Evolutionary conservation across 2,329 filamentous ascomycete genomes (phyloP).

Genomic region (Coniochaeta hoffmannii): DNA sequence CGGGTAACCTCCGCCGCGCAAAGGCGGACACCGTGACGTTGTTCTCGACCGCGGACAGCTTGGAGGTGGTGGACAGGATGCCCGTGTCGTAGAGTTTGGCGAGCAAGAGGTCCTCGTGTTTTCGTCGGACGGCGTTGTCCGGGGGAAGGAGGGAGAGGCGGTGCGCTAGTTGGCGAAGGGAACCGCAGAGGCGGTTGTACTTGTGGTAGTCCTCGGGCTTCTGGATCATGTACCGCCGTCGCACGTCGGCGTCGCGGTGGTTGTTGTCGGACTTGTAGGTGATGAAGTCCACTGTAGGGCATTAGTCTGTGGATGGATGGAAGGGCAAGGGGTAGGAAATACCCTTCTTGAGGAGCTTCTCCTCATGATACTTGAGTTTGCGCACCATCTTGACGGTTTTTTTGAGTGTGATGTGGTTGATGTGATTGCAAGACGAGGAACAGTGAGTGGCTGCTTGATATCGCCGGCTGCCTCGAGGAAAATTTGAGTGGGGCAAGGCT

Average conservation of each 20-base stretch:
- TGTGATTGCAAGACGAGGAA: not conserved
- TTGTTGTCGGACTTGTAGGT: conserved; percentile 84
- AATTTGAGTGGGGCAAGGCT: not conserved
- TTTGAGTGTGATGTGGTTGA: not conserved
- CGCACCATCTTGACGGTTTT: conserved; percentile 64
- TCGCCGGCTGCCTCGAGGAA: not conserved
- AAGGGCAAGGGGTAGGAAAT: not conserved
- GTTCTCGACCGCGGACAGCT: conserved; percentile 79
- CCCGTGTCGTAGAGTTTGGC: conserved; percentile 94
- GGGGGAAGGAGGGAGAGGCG: conserved; percentile 76
- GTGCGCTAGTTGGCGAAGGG: conserved; percentile 85
- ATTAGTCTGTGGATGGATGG: conserved; percentile 24
- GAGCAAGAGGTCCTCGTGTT: conserved; percentile 80
- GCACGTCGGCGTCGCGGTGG: conserved; percentile 70
- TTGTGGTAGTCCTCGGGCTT: conserved; percentile 78
- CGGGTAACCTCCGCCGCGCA: conserved; percentile 72
- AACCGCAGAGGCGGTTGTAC: conserved; percentile 64
- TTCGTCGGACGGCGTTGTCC: conserved; percentile 67
- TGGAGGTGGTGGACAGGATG: conserved; percentile 66
- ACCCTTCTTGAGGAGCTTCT: conserved; percentile 74
- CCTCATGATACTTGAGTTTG: conserved; percentile 94
- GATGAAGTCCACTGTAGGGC: conserved; percentile 68
- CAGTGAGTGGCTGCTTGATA: not conserved
- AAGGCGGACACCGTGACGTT: conserved; percentile 85
- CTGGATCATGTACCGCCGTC: conserved; percentile 80